Percentiles rank a stretch among this genome's conserved stretches.
phyloP scores from a whole-genome alignment of 176 grass and related monocot species.

The Guadua angustifolia region DNA sequence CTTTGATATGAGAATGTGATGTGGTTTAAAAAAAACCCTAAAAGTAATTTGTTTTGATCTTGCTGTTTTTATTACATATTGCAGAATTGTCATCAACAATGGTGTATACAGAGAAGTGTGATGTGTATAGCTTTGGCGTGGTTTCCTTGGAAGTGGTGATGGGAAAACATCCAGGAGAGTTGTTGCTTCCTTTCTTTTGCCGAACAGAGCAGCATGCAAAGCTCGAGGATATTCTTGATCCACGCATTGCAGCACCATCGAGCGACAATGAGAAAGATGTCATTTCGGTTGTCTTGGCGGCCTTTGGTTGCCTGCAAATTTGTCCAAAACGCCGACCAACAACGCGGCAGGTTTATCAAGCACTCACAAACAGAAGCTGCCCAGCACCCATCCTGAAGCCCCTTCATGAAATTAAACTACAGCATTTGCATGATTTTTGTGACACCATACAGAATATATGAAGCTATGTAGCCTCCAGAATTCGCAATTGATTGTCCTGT shows the following conservation, averaged over 20 bases:
- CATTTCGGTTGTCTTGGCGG: constrained; percentile 15
- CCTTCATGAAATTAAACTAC: constrained; percentile 12
- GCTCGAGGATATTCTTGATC: constrained; percentile 22
- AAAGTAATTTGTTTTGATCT: not conserved
- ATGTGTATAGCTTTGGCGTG: constrained; percentile 33
- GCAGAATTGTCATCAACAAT: constrained; percentile 32
- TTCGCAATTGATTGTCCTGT: not conserved
- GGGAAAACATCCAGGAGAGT: constrained; percentile 32
- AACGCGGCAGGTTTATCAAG: constrained; percentile 34
- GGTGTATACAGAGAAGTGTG: constrained; percentile 34
- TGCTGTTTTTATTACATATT: not conserved
- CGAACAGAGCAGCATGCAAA: not conserved
- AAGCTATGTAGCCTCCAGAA: not conserved
- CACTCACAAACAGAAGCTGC: not conserved
- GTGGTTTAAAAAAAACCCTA: too few species aligned
- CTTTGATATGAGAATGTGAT: too few species aligned
- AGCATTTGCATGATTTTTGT: constrained; percentile 34
- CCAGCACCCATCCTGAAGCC: not conserved
- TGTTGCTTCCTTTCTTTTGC: constrained; percentile 44
- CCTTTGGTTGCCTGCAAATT: constrained; percentile 41
- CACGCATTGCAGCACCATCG: not conserved
- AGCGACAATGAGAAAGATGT: not conserved
- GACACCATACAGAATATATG: constrained; percentile 11
- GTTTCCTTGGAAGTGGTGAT: constrained; percentile 37
- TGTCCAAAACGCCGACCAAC: constrained; percentile 23